A percentile compares a stretch with the other conserved stretches of the same genome.
Conservation (phyloP, 257 asterid genomes). For the Buddleja alternifolia region DNA sequence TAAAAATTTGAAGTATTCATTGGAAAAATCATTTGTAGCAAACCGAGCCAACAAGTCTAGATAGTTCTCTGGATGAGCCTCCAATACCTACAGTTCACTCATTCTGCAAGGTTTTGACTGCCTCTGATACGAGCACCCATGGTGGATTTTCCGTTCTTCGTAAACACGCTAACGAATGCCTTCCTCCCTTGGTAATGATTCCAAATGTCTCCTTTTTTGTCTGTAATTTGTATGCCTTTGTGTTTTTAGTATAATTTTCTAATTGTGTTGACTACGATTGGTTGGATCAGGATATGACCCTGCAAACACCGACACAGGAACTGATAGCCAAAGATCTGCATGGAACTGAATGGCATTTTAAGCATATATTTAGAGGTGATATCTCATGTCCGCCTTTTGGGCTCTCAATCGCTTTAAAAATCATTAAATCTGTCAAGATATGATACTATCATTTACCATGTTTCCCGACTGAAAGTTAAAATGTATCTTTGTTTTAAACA, state of each 20-base stretch:
- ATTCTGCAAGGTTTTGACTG: slow-evolving; percentile 88
- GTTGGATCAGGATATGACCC: slow-evolving; percentile 69
- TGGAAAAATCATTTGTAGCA: slow-evolving; percentile 49
- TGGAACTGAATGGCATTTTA: slow-evolving; percentile 71
- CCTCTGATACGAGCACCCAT: slow-evolving; percentile 92
- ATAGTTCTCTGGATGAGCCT: slow-evolving; percentile 51
- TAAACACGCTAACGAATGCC: slow-evolving; percentile 87
- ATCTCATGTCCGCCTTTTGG: neutral
- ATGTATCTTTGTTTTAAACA: neutral
- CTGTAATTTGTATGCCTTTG: neutral
- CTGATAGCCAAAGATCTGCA: slow-evolving; percentile 76
- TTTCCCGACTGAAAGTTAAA: slow-evolving; percentile 17
- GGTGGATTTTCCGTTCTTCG: slow-evolving; percentile 95
- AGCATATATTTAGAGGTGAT: slow-evolving; percentile 81
- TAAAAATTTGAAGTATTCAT: slow-evolving; percentile 5
- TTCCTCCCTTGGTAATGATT: slow-evolving; percentile 75
- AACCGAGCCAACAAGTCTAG: slow-evolving; percentile 59
- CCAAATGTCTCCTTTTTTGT: neutral
- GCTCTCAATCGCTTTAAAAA: neutral
- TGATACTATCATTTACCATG: neutral
- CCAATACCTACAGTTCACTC: slow-evolving; percentile 67
- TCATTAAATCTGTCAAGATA: neutral
- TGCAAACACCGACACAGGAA: slow-evolving; percentile 75
- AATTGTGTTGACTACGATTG: slow-evolving; percentile 23
- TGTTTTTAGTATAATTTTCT: neutral